phyloP scores from a whole-genome alignment of 2,329 filamentous ascomycete genomes.

The Claviceps maximensis region DNA sequence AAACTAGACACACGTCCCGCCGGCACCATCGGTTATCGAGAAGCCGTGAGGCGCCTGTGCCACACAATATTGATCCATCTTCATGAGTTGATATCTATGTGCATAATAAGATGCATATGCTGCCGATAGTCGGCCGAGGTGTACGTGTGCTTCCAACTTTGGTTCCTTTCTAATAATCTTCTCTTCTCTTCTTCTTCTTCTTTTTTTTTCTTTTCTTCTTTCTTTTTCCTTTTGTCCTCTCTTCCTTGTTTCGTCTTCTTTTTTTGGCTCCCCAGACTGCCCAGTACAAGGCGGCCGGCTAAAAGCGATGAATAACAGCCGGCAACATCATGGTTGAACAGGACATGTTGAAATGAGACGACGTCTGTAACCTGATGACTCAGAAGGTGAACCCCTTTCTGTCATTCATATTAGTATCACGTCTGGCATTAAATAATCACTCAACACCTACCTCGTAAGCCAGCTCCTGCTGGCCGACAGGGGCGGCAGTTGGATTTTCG shows the following conservation, averaged over 20 bases:
- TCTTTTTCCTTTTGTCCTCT: neutral
- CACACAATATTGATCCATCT: neutral
- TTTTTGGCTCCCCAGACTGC: neutral
- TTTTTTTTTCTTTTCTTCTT: neutral
- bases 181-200: too few relatives aligned
- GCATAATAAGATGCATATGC: neutral
- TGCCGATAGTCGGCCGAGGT: neutral
- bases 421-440: neutral
- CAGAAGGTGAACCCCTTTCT: neutral
- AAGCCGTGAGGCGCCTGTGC: neutral
- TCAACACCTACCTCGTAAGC: too few relatives aligned
- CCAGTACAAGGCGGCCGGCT: neutral
- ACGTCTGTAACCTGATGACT: neutral
- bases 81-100: neutral
- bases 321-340: neutral
- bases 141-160: neutral
- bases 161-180: too few relatives aligned
- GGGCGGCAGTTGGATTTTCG: neutral
- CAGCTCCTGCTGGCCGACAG: neutral
- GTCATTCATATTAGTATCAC: neutral
- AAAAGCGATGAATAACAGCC: neutral
- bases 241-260: neutral
- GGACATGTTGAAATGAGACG: neutral
- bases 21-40: neutral
- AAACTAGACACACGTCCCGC: neutral